Conservation (phyloP, 1,284 basidiomycete genomes). For the Tilletia horrida region DNA sequence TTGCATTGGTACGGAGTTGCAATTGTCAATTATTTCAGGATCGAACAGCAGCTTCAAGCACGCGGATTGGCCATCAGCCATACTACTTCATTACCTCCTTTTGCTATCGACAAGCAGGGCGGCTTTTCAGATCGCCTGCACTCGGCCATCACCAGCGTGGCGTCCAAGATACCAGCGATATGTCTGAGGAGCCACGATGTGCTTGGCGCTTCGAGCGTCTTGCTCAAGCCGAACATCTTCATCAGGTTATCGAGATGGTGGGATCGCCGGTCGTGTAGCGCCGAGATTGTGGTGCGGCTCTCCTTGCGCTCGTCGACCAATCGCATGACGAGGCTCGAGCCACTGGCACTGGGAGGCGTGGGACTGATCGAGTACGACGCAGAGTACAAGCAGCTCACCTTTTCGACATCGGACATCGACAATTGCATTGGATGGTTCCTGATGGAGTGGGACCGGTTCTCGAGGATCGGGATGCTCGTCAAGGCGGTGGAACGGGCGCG, state of each 20-base stretch:
- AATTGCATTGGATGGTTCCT: constrained; percentile 81
- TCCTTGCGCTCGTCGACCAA: constrained; percentile 21
- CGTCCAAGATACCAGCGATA: constrained; percentile 65
- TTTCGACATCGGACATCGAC: constrained; percentile 77
- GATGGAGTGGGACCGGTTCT: constrained; percentile 83
- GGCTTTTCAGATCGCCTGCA: background rate
- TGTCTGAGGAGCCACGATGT: constrained; percentile 77
- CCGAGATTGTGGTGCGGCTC: constrained; percentile 38
- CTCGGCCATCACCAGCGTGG: background rate
- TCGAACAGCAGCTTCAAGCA: constrained; percentile 80
- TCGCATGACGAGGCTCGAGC: constrained; percentile 64
- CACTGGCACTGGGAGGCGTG: constrained; percentile 72
- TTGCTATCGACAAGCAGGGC: background rate
- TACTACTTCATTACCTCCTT: constrained; percentile 46
- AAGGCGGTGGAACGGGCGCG: constrained; percentile 62
- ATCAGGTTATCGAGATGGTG: constrained; percentile 87
- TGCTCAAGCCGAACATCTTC: constrained; percentile 82
- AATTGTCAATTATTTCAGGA: constrained; percentile 79
- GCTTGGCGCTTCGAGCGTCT: constrained; percentile 76
- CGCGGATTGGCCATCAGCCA: constrained; percentile 74
- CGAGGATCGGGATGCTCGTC: constrained; percentile 86
- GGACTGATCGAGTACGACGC: constrained; percentile 67
- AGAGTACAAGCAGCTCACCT: constrained; percentile 75
- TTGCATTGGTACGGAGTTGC: constrained; percentile 62
- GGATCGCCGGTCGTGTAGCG: constrained; percentile 68